Evolutionary conservation across 192 early-diverging fungal species (phyloP).

Genomic region (Spizellomyces sp.): DNA sequence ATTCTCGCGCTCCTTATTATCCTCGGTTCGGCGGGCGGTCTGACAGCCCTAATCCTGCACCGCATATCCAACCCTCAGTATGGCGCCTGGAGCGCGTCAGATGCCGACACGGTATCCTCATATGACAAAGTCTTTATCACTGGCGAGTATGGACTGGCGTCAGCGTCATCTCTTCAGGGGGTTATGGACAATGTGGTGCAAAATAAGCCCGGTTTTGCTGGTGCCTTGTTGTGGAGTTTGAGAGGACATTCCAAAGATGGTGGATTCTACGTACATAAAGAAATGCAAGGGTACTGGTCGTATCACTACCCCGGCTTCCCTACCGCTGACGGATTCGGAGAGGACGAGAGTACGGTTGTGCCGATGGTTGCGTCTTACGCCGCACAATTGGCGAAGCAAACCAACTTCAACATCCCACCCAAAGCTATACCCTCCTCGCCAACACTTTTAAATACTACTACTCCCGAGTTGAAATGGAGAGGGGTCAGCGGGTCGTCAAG

Average conservation of each 20-base stretch:
- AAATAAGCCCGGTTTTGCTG: conserved; percentile 10
- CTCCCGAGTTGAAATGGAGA: conserved; percentile 8
- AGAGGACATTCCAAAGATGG: conserved; percentile 33
- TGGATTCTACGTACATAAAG: conserved; percentile 45
- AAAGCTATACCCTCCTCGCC: conserved; percentile 11
- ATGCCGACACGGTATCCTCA: conserved; percentile 10
- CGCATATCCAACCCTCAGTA: conserved; percentile 22
- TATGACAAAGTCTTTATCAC: conserved; percentile 29
- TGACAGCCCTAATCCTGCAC: conserved; percentile 5
- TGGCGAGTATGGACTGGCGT: conserved; percentile 29
- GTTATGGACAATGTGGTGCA: conserved; percentile 6
- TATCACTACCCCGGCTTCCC: conserved; percentile 46
- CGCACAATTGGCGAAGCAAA: background rate
- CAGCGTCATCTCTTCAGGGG: background rate
- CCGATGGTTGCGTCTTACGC: conserved; percentile 3
- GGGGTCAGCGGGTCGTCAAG: conserved; percentile 9
- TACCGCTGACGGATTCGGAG: conserved; percentile 3
- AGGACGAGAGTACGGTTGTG: conserved; percentile 17
- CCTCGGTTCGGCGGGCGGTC: conserved; percentile 8
- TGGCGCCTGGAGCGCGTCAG: background rate
- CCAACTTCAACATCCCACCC: conserved; percentile 12
- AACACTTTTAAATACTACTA: conserved; percentile 7
- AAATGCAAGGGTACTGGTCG: conserved; percentile 28
- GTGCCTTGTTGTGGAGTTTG: conserved; percentile 37
- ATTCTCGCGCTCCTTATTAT: background rate